phyloP scores from a whole-genome alignment of 495 filamentous ascomycete genomes.

The Achaetomiella virescens region DNA sequence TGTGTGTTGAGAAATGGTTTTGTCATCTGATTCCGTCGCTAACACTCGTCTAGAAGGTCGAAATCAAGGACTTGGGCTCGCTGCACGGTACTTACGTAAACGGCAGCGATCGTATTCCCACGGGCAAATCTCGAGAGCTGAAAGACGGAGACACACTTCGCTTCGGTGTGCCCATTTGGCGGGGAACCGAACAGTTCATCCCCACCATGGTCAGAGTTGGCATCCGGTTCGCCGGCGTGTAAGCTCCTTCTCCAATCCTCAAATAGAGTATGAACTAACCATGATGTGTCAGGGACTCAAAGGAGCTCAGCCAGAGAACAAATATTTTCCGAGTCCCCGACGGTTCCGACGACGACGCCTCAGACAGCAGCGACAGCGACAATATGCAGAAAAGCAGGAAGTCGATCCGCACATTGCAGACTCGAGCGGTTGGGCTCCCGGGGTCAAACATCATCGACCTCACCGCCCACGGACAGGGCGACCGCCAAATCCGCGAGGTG shows the following conservation, averaged over 20 bases:
- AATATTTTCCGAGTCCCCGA: constrained; percentile 27
- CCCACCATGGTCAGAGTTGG: constrained; percentile 31
- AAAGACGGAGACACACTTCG: constrained; percentile 38
- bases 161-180: constrained; percentile 43
- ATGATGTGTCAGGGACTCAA: background rate
- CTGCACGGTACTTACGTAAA: constrained; percentile 53
- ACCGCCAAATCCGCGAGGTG: background rate
- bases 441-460: constrained; percentile 8
- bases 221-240: constrained; percentile 12
- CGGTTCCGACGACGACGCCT: constrained; percentile 18
- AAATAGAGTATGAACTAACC: background rate
- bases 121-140: constrained; percentile 9
- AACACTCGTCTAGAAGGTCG: constrained; percentile 30
- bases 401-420: background rate
- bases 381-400: background rate
- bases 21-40: background rate
- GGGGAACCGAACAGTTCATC: constrained; percentile 33
- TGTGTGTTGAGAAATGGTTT: constrained; percentile 20
- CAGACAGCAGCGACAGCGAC: constrained; percentile 8
- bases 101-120: constrained; percentile 6
- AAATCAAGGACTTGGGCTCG: constrained; percentile 45
- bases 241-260: background rate
- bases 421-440: background rate
- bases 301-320: background rate
- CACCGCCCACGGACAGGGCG: constrained; percentile 4